Base-by-base conservation (phyloP, 768 basidiomycete genomes). In the Boletus rubroflammeus region DNA sequence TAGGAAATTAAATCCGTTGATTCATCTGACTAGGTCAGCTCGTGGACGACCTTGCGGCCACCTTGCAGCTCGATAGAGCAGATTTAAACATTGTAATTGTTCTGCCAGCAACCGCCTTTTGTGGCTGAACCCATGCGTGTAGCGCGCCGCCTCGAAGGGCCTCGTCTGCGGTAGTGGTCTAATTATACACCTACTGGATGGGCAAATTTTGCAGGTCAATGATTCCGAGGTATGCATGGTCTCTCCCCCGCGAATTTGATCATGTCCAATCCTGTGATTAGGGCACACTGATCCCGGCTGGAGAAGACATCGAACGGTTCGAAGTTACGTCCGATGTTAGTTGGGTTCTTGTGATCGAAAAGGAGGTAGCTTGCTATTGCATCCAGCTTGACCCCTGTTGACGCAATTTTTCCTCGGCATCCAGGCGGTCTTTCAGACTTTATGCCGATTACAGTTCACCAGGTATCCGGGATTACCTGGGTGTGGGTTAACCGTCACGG, bases 381-480 rank as follows among this genome's bases (percentile, higher is more conserved):
- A 34, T 41, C 21, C 6, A 6, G 23, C 23, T 32, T 23, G 19
- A 46, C 29, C 5, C 29, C 13, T 23, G 17, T 51, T 53, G 39
- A 62, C 19, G 47, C 47, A n/a, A 55, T 15, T n/a, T 31, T 29
- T 19, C 6, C 35, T 23, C 10, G 26, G 3, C 17, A 34, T 42
- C 5, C 66, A 98, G 96, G 96, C 97, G 0, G 82, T 97, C n/a
- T 98, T 98, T 67, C 90, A 94, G 64, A 88, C 91, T 0, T 78
- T 98, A 1, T 88, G 85, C 63, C 76, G 78, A 39, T 58, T 84
- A 15, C 71, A 70, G 21, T 72, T 94, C 49, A 74, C 82, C 6
- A 71, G 74, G 21, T 72, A 82, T 57, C 66, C 73, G 0, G 68
- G 66, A 5, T 67, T 85, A 40, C 78, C 82, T 1, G 86, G 89